Conservation (phyloP, 495 filamentous ascomycete species). For the Talaromyces adpressus region DNA sequence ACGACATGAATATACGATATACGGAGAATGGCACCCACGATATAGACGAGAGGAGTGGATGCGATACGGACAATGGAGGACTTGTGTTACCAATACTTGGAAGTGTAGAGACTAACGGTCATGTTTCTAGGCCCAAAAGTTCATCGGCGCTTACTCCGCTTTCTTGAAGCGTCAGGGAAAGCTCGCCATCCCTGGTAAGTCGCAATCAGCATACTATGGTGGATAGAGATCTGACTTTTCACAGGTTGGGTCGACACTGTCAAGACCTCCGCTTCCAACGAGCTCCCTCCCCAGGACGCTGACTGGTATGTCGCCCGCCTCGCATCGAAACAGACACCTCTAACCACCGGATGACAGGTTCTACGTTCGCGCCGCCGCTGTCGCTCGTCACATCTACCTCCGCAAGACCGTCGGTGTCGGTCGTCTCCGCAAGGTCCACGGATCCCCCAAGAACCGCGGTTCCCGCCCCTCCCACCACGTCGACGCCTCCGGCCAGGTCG, state of each 20-base stretch:
- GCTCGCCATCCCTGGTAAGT: constrained; percentile 87
- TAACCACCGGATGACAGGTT: constrained; percentile 46
- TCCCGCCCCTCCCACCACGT: constrained; percentile 88
- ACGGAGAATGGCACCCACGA: not conserved
- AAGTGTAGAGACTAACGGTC: constrained; percentile 22
- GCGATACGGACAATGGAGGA: not conserved
- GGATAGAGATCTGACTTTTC: no score
- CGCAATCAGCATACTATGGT: no score
- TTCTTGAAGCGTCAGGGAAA: constrained; percentile 99
- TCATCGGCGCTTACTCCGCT: constrained; percentile 87
- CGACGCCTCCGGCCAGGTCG: constrained; percentile 87
- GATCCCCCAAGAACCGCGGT: constrained; percentile 94
- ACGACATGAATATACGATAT: not conserved
- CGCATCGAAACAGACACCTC: not conserved
- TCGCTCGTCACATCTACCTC: constrained; percentile 98
- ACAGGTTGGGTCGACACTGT: constrained; percentile 97
- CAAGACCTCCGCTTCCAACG: constrained; percentile 92
- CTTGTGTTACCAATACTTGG: not conserved
- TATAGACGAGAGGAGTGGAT: not conserved
- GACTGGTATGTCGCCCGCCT: constrained; percentile 60
- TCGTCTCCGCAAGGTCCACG: constrained; percentile 87
- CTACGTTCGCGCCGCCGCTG: constrained; percentile 93
- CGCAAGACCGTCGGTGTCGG: constrained; percentile 98
- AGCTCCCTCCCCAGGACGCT: constrained; percentile 92
- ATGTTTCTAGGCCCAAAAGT: constrained; percentile 72